A percentile compares a stretch with the other conserved stretches of the same genome.
These are phyloP conservation scores for Globisporangium emineosum DNA, from an alignment of 352 stramenopile genomes.

Conservation along the genomic window DNA sequence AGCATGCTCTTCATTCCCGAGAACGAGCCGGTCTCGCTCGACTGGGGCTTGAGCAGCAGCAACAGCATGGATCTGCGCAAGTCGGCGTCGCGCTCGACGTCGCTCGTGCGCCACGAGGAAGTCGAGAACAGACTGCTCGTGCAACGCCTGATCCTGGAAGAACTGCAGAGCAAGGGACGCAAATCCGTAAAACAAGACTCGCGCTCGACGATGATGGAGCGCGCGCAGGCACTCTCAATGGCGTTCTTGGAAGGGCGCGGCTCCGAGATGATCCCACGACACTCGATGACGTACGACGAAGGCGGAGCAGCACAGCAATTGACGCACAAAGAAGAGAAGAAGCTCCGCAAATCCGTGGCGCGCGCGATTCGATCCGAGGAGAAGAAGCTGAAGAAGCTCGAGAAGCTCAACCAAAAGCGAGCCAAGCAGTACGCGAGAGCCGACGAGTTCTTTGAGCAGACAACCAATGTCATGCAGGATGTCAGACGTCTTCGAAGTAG, in stretches of 20 bases:
- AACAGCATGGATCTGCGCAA: conserved; percentile 15
- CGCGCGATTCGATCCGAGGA: conserved; percentile 26
- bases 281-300: neutral
- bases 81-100: neutral
- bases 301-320: conserved; percentile 2
- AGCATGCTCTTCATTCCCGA: conserved; percentile 15
- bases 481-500: conserved; percentile 5
- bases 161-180: conserved; percentile 11
- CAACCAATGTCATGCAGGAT: neutral
- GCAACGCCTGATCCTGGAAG: conserved; percentile 16
- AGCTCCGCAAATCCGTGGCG: conserved; percentile 30
- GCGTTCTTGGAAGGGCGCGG: conserved; percentile 13
- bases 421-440: conserved; percentile 16
- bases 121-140: conserved; percentile 12
- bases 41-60: conserved; percentile 14
- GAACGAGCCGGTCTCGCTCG: conserved; percentile 15
- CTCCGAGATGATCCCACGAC: conserved; percentile 8
- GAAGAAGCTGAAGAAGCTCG: conserved; percentile 32
- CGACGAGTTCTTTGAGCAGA: conserved; percentile 20
- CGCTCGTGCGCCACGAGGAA: conserved; percentile 1
- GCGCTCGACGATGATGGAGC: conserved; percentile 13
- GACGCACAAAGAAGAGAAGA: conserved; percentile 28
- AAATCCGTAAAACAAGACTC: neutral
- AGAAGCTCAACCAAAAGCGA: conserved; percentile 23
- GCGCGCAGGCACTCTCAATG: conserved; percentile 12